Evolutionary conservation across 2,329 filamentous ascomycete genomes (phyloP), one percentile per base, ranked within the genome.

Genomic region (Hymenoscyphus linearis): DNA sequence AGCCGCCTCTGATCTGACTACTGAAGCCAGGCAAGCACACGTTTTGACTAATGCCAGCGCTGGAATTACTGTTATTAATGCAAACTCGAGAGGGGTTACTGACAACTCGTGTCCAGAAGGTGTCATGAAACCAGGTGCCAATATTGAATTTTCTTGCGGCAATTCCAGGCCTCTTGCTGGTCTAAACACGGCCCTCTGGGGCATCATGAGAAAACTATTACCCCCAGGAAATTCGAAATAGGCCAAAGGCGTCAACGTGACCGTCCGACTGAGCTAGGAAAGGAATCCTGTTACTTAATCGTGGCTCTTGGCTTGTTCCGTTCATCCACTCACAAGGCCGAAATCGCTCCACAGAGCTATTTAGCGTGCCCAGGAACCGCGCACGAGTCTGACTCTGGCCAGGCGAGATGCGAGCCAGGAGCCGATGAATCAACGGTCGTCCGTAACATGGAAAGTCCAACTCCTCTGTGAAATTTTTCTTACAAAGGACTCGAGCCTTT

Each of bases 41-140:
- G 66, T 66, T 66, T 61, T n/a, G 57, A 57, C 61, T 61, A 53
- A 26, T 34, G 14, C 61, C 60, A 53, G 18, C 34, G 14, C 22
- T 40, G 52, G 31, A 55, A 54, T 57, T 35, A 52, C 16, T 22
- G 25, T 60, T 22, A 56, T 40, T 58, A 44, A 60, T 52, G 44
- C 50, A 35, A 52, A 55, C 31, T 36, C 13, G 37, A 50, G 31
- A 40, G 35, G 54, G 31, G 40, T 35, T 44, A 57, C 14, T 40
- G 44, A 3, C 31, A 55, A 59, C 47, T 59, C 35, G 37, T 47
- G 34, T 36, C 16, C 22, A 27, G 18, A 52, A 53, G 27, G 47
- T 50, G 44, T 55, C 55, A 61, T 56, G 55, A 40, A 59, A 57
- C 37, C 50, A 9, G 22, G 47, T 35, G 44, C 37, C 52, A 57